phyloP scores from a whole-genome alignment of 805 yeast genomes.

The Lipomyces starkeyi region DNA sequence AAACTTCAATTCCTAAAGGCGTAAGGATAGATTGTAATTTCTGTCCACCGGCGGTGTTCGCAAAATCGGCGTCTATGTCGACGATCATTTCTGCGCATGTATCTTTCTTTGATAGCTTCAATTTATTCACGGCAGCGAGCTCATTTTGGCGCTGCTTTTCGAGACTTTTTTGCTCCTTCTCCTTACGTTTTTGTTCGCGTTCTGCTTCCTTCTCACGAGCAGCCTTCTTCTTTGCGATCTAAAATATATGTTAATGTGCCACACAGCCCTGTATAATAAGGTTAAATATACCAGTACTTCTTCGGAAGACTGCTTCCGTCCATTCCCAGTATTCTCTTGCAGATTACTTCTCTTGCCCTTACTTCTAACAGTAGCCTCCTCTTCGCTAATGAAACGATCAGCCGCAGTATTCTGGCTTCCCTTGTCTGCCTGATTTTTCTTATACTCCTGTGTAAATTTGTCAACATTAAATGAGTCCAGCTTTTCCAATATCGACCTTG shows the following conservation, averaged over 20 bases:
- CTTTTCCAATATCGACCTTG: slow-evolving; percentile 1
- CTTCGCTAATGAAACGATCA: background rate
- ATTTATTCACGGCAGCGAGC: slow-evolving; percentile 29
- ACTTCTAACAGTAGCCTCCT: background rate
- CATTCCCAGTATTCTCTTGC: slow-evolving; percentile 4
- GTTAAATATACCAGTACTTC: background rate
- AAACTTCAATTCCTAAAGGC: slow-evolving; percentile 15
- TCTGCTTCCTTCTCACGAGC: slow-evolving; percentile 11
- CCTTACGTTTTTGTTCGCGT: slow-evolving; percentile 12
- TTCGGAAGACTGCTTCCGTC: background rate
- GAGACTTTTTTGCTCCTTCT: slow-evolving; percentile 25
- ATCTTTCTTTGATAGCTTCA: slow-evolving; percentile 22
- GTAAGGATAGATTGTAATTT: slow-evolving; percentile 9
- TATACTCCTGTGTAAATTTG: background rate
- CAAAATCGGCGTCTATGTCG: slow-evolving; percentile 30
- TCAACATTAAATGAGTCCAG: slow-evolving; percentile 4
- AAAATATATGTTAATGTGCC: background rate
- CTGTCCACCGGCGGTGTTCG: slow-evolving; percentile 21
- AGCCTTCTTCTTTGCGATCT: background rate
- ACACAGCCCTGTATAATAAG: background rate
- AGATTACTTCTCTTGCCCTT: background rate
- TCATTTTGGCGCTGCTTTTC: slow-evolving; percentile 26
- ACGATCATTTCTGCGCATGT: slow-evolving; percentile 35
- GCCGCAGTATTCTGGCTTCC: background rate
- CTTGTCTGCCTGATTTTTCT: background rate